Conservation (phyloP, 306 rosid species). For the Dalbergia cochinchinensis region DNA sequence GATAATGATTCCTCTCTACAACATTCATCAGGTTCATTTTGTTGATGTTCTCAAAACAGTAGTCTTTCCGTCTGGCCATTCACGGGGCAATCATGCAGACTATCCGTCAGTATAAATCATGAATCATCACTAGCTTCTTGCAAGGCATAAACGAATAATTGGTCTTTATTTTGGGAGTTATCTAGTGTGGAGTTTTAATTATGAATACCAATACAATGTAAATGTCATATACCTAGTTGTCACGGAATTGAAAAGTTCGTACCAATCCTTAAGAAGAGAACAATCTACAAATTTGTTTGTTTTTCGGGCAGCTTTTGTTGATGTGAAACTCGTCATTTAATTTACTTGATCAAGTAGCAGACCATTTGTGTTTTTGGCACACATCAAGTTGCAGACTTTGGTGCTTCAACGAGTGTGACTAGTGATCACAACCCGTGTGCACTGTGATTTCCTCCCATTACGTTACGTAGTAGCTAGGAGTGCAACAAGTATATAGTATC, state of each 20-base stretch:
- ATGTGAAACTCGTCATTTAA: neutral
- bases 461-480: neutral
- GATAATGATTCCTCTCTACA: neutral
- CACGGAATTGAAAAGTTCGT: neutral
- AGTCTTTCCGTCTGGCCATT: neutral
- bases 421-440: constrained; percentile 22
- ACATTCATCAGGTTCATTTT: neutral
- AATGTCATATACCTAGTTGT: neutral
- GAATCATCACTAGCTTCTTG: neutral
- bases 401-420: constrained; percentile 30
- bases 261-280: neutral
- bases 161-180: constrained; percentile 4
- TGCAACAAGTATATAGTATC: neutral
- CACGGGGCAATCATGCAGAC: neutral
- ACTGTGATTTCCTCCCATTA: constrained; percentile 23
- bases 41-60: neutral
- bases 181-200: neutral
- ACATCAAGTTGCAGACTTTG: constrained; percentile 10
- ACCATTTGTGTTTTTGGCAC: constrained; percentile 27
- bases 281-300: neutral
- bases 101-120: neutral
- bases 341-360: constrained; percentile 13
- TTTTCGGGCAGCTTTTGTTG: neutral
- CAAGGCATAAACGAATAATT: neutral
- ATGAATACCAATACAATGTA: too few relatives aligned